Conservation (phyloP, 1,139 yeast species). For the Geotrichum citri-aurantii region DNA sequence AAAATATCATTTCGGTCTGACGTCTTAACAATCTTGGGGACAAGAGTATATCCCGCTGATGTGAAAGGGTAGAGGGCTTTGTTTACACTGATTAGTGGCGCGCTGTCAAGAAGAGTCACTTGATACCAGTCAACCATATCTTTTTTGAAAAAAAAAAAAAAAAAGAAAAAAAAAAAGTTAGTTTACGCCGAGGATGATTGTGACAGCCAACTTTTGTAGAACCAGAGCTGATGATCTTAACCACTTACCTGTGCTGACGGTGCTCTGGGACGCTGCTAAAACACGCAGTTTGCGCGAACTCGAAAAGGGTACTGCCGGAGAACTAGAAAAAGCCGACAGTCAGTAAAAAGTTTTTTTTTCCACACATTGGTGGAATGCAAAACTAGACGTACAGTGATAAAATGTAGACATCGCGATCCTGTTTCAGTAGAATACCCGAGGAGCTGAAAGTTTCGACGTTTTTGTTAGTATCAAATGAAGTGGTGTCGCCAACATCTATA, state of each 20-base stretch:
- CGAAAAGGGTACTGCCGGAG: slow-evolving; percentile 6
- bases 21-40: background rate
- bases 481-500: slow-evolving; percentile 4
- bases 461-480: background rate
- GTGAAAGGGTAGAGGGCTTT: slow-evolving; percentile 10
- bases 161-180: background rate
- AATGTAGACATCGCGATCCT: slow-evolving; percentile 3
- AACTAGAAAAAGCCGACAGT: background rate
- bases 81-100: background rate
- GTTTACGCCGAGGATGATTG: background rate
- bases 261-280: slow-evolving; percentile 4
- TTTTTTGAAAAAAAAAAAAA: too few relatives aligned
- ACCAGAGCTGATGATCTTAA: background rate
- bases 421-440: slow-evolving; percentile 12
- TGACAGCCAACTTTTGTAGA: background rate
- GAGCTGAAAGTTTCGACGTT: slow-evolving; percentile 14
- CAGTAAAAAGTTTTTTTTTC: too few relatives aligned
- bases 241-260: slow-evolving; percentile 7
- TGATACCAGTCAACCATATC: slow-evolving; percentile 17
- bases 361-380: too few relatives aligned
- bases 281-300: background rate
- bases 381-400: slow-evolving; percentile 7
- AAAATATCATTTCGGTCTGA: background rate
- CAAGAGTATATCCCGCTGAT: slow-evolving; percentile 5
- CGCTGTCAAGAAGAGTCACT: slow-evolving; percentile 1